A percentile compares a stretch with the other conserved stretches of the same genome.
Evolutionary conservation across 1,139 yeast genomes (phyloP).

Genomic region (Yamadazyma blattariae): DNA sequence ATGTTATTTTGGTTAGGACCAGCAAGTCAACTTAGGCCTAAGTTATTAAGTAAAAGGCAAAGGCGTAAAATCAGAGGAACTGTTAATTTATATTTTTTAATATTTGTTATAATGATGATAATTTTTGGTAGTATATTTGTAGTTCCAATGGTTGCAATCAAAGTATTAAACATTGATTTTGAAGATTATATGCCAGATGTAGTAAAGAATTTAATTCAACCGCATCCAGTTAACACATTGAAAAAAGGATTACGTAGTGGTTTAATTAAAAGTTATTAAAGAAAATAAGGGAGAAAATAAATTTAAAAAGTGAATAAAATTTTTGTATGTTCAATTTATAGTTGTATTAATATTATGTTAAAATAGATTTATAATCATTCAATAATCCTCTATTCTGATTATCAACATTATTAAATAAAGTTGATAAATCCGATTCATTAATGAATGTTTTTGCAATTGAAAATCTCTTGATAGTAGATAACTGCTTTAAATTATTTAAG

Average conservation of each 20-base stretch:
- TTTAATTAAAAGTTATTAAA: constrained; percentile 11
- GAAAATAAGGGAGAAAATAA: too few relatives aligned
- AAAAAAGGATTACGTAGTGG: constrained; percentile 38
- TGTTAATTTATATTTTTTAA: constrained; percentile 31
- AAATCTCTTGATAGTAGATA: constrained; percentile 25
- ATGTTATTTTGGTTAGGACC: constrained; percentile 83
- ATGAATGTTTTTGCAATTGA: constrained; percentile 22
- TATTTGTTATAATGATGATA: constrained; percentile 38
- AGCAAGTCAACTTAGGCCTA: constrained; percentile 43
- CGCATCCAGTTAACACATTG: constrained; percentile 22
- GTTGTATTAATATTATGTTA: too few relatives aligned
- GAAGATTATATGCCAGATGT: constrained; percentile 35
- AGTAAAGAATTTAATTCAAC: constrained; percentile 39
- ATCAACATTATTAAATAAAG: constrained; percentile 12
- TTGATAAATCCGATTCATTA: constrained; percentile 10
- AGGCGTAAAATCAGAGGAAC: constrained; percentile 26
- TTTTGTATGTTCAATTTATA: too few relatives aligned
- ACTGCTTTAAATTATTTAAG: constrained; percentile 15
- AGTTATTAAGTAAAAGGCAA: constrained; percentile 34
- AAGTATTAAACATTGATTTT: constrained; percentile 33
- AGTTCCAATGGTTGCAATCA: constrained; percentile 36
- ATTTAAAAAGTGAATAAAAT: too few relatives aligned
- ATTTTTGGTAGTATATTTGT: constrained; percentile 36
- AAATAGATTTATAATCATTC: constrained; percentile 3
- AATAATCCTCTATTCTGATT: constrained; percentile 6